phyloP scores from a whole-genome alignment of 495 filamentous ascomycete species.

The Bombardia bombarda region DNA sequence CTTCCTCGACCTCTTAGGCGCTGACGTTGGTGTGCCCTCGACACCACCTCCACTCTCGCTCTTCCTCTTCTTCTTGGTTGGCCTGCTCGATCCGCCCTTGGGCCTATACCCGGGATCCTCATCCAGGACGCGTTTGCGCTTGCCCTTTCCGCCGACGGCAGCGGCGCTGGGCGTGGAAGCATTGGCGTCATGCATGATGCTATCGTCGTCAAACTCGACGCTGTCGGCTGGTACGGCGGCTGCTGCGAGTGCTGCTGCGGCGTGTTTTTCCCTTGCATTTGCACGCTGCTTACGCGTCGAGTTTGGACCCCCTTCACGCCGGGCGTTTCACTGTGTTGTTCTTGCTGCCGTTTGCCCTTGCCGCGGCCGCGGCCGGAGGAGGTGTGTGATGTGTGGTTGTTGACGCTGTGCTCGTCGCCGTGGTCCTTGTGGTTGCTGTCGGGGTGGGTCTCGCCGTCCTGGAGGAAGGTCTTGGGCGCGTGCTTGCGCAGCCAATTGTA shows the following conservation, averaged over 20 bases:
- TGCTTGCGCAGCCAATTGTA: conserved; percentile 86
- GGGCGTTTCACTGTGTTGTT: no score
- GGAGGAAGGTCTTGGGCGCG: conserved; percentile 74
- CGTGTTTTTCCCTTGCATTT: no score
- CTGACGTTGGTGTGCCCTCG: conserved; percentile 15
- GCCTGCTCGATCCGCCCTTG: conserved; percentile 53
- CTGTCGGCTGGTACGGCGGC: conserved; percentile 20
- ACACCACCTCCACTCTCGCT: conserved; percentile 28
- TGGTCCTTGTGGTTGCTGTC: conserved; percentile 50
- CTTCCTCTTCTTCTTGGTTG: conserved; percentile 56
- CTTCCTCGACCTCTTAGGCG: conserved; percentile 20
- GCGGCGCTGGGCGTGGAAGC: conserved; percentile 43
- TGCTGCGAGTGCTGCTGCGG: no score
- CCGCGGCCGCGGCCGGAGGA: conserved; percentile 11
- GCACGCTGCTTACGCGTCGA: no score
- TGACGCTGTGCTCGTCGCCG: conserved; percentile 29
- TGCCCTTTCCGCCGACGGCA: conserved; percentile 17
- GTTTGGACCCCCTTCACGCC: no score
- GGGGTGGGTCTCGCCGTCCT: conserved; percentile 58
- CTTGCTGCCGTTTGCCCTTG: conserved; percentile 15
- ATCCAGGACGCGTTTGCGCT: conserved; percentile 48
- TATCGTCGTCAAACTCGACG: conserved; percentile 25
- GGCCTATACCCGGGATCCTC: conserved; percentile 66
- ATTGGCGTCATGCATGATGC: background rate
- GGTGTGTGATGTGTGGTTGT: conserved; percentile 1